A percentile compares a stretch with the other conserved stretches of the same genome.
Evolutionary conservation across 2,329 filamentous ascomycete genomes (phyloP).

Genomic region (Penicillium palitans): DNA sequence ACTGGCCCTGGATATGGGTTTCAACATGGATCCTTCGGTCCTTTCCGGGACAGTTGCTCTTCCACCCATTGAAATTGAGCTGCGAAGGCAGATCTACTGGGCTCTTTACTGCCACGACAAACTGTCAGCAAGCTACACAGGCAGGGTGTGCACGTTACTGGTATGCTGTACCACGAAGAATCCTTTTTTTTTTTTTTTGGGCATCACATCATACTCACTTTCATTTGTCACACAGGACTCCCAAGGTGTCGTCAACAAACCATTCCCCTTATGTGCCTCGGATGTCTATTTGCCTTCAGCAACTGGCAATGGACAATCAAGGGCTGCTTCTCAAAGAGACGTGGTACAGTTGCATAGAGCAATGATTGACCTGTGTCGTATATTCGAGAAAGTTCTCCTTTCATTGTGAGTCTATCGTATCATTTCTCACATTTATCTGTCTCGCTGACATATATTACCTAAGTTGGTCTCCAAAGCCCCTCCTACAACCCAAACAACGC

Average conservation of each 20-base stretch:
- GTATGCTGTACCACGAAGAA: slow-evolving; percentile 21
- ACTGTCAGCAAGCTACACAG: slow-evolving; percentile 37
- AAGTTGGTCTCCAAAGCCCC: slow-evolving; percentile 36
- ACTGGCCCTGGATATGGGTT: slow-evolving; percentile 41
- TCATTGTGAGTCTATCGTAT: slow-evolving; percentile 26
- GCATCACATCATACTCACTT: not conserved
- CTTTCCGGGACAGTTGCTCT: slow-evolving; percentile 29
- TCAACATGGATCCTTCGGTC: slow-evolving; percentile 37
- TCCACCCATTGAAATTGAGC: slow-evolving; percentile 30
- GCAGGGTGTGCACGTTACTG: slow-evolving; percentile 39
- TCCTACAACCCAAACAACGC: slow-evolving; percentile 20
- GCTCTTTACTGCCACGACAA: slow-evolving; percentile 41
- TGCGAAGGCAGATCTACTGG: slow-evolving; percentile 42
- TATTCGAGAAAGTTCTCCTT: slow-evolving; percentile 35
- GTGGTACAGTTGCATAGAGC: slow-evolving; percentile 26
- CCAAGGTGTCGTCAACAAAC: slow-evolving; percentile 34
- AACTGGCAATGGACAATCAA: slow-evolving; percentile 18
- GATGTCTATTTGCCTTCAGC: slow-evolving; percentile 14
- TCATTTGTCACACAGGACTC: slow-evolving; percentile 25
- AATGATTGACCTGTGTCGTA: slow-evolving; percentile 32
- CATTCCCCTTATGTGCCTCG: slow-evolving; percentile 17
- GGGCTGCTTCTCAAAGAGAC: slow-evolving; percentile 20
- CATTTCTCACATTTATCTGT: not conserved
- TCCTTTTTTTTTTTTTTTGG: no score
- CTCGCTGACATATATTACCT: not conserved